phyloP scores from a whole-genome alignment of 768 basidiomycete species.

The Auricularia sp. region DNA sequence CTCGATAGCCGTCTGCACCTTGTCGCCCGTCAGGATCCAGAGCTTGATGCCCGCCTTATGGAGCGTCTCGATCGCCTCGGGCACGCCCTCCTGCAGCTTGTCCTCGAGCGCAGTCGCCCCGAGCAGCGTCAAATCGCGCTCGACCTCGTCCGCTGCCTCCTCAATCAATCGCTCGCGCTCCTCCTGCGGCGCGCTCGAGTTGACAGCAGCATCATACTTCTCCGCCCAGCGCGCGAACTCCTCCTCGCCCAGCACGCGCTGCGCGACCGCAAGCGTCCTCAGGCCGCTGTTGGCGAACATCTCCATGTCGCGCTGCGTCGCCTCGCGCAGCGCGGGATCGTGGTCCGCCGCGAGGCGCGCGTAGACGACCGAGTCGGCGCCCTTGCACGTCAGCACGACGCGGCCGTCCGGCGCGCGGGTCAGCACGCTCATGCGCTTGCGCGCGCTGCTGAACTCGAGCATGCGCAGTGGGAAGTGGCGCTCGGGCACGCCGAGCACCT shows the following conservation, averaged over 20 bases:
- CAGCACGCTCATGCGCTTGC: slow-evolving; percentile 93
- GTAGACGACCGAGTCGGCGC: slow-evolving; percentile 92
- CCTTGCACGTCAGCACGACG: slow-evolving; percentile 84
- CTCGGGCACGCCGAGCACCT: slow-evolving; percentile 84
- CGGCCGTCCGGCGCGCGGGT: slow-evolving; percentile 76
- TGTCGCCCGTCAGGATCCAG: slow-evolving; percentile 97
- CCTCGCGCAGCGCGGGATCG: slow-evolving; percentile 59
- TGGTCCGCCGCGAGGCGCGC: slow-evolving; percentile 70
- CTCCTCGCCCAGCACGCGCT: slow-evolving; percentile 65
- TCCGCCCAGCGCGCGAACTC: slow-evolving; percentile 80
- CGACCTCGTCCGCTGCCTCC: slow-evolving; percentile 72
- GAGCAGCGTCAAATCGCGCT: slow-evolving; percentile 72
- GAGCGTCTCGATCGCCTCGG: slow-evolving; percentile 86
- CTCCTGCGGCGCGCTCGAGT: slow-evolving; percentile 67
- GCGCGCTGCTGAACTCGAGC: slow-evolving; percentile 87
- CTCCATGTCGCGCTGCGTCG: slow-evolving; percentile 84
- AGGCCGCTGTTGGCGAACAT: slow-evolving; percentile 86
- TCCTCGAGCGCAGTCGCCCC: slow-evolving; percentile 96
- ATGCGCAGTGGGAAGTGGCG: slow-evolving; percentile 68
- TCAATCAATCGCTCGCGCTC: slow-evolving; percentile 85
- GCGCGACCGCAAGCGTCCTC: slow-evolving; percentile 84
- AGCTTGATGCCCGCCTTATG: slow-evolving; percentile 93
- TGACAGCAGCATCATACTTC: slow-evolving; percentile 73
- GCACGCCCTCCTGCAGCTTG: slow-evolving; percentile 93
- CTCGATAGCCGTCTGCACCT: slow-evolving; percentile 96